Percentiles rank a stretch among this genome's conserved stretches.
Conservation (phyloP, 78 protist genomes). For the Dictyostelium intermedium region DNA sequence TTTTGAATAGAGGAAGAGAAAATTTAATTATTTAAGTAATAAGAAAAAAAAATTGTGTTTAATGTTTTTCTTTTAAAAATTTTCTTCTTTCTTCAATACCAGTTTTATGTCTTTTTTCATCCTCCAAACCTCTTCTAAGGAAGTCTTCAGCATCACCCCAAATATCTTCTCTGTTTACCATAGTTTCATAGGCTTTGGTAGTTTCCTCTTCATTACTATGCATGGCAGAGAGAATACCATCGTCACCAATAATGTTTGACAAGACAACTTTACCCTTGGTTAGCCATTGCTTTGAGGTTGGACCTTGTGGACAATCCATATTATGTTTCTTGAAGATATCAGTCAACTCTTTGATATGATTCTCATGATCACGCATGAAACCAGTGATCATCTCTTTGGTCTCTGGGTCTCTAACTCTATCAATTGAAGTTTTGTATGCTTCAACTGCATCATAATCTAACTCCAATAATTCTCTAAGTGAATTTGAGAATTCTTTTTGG, state of each 20-base stretch:
- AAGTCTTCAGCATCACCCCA: neutral
- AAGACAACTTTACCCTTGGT: slow-evolving; percentile 6
- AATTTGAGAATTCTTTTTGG: neutral
- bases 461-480: neutral
- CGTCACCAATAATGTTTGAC: neutral
- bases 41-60: neutral
- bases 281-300: neutral
- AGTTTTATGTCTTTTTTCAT: neutral
- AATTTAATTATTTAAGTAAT: neutral
- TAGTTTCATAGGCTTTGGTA: neutral
- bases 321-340: neutral
- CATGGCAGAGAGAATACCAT: neutral
- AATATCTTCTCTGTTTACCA: neutral
- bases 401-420: neutral
- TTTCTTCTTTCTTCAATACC: slow-evolving; percentile 26
- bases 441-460: slow-evolving; percentile 32
- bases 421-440: slow-evolving; percentile 1
- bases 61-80: neutral
- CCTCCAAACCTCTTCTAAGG: neutral
- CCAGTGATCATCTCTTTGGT: neutral
- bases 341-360: slow-evolving; percentile 8
- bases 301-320: neutral
- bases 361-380: slow-evolving; percentile 14
- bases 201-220: neutral
- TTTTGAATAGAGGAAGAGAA: neutral